Percentiles rank a stretch among this genome's conserved stretches.
phyloP scores from a whole-genome alignment of 2,329 filamentous ascomycete genomes.

The Xylaria arbuscula region DNA sequence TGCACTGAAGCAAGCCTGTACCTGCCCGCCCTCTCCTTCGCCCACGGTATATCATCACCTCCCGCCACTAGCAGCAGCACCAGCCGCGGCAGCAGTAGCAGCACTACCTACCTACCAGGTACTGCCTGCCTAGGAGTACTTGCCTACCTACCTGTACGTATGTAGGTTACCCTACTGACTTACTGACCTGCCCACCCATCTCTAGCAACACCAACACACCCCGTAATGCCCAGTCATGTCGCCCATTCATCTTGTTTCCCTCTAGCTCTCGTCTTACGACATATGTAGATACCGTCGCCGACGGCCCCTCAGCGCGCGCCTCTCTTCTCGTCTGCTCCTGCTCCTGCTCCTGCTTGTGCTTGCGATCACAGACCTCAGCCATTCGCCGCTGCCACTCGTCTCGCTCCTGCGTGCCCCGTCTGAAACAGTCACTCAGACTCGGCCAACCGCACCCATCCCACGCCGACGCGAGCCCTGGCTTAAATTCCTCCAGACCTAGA shows the following conservation, averaged over 20 bases:
- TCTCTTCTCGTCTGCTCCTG: not conserved
- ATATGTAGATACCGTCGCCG: conserved; percentile 29
- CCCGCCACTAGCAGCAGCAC: conserved; percentile 16
- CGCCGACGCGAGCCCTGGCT: conserved; percentile 31
- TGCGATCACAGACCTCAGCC: conserved; percentile 7
- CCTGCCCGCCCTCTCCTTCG: conserved; percentile 2
- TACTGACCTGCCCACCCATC: not conserved
- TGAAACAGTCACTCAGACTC: conserved; percentile 34
- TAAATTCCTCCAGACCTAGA: conserved; percentile 23
- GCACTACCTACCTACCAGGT: too few species aligned
- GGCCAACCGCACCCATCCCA: conserved; percentile 23
- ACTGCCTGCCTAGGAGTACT: too few species aligned
- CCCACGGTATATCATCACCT: conserved; percentile 27
- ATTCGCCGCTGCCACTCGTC: conserved; percentile 20
- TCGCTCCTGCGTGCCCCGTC: conserved; percentile 32
- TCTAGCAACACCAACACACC: conserved; percentile 5
- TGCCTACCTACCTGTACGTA: too few species aligned
- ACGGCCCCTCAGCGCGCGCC: not conserved
- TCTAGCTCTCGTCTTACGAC: conserved; percentile 28
- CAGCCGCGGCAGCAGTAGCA: not conserved
- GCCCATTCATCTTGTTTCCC: conserved; percentile 6
- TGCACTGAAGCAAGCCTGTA: not conserved
- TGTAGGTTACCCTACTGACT: too few species aligned
- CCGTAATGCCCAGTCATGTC: conserved; percentile 16
- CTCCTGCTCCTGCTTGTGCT: not conserved